Conservation (phyloP, 805 yeast genomes). For the Citeromyces matritensis region DNA sequence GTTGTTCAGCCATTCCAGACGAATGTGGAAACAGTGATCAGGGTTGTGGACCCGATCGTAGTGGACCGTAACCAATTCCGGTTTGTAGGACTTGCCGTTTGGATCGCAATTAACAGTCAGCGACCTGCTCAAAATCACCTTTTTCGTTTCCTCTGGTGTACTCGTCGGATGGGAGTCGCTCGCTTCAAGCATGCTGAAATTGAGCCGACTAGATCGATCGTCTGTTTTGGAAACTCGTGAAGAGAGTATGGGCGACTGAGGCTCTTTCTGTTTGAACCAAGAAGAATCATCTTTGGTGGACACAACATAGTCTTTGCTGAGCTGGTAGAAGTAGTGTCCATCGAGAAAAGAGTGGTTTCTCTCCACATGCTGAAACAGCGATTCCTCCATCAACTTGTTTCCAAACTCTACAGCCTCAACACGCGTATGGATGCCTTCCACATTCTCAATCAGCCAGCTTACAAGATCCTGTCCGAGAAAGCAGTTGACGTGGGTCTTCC, state of each 20-base stretch:
- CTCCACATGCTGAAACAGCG: conserved; percentile 70
- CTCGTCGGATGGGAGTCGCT: neutral
- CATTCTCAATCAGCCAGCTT: conserved; percentile 67
- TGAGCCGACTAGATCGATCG: neutral
- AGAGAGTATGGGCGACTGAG: neutral
- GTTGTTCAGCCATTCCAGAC: conserved; percentile 86
- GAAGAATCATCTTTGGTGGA: conserved; percentile 1
- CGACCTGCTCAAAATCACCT: conserved; percentile 49
- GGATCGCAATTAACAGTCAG: conserved; percentile 69
- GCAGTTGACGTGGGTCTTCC: conserved; percentile 61
- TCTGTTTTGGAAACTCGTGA: neutral
- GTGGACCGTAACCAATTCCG: conserved; percentile 71
- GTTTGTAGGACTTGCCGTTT: conserved; percentile 49
- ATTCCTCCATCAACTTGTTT: conserved; percentile 55
- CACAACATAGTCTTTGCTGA: conserved; percentile 38
- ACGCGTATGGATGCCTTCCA: conserved; percentile 64
- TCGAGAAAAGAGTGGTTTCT: conserved; percentile 73
- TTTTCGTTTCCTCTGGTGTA: conserved; percentile 6
- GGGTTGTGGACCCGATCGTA: conserved; percentile 90
- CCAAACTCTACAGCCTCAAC: conserved; percentile 81
- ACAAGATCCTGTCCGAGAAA: conserved; percentile 81
- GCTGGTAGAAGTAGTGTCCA: conserved; percentile 82
- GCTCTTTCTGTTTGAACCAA: neutral
- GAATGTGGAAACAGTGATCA: conserved; percentile 81
- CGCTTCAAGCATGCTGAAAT: neutral